A percentile compares a stretch with the other conserved stretches of the same genome.
Conservation (phyloP, 306 rosid species). For the Vigna mungo region DNA sequence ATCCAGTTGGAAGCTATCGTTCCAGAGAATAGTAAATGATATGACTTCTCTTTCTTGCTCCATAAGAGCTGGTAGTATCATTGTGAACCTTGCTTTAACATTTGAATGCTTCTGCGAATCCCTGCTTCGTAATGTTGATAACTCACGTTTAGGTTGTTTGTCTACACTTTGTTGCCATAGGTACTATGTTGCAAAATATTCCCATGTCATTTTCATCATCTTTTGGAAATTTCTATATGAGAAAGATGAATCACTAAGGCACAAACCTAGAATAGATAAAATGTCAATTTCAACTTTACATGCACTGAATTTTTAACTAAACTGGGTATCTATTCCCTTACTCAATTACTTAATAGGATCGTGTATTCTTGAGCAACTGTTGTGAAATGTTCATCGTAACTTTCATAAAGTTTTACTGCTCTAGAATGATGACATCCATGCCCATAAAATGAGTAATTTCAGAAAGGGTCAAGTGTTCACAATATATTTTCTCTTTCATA, state of each 20-base stretch:
- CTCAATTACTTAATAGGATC: not conserved
- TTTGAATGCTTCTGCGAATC: conserved; percentile 17
- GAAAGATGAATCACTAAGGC: conserved; percentile 12
- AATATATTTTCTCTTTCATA: too few relatives aligned
- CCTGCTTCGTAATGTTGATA: conserved; percentile 6
- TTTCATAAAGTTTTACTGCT: not conserved
- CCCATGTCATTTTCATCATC: not conserved
- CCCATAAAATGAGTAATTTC: too few relatives aligned
- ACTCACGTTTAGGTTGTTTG: not conserved
- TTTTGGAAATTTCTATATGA: not conserved
- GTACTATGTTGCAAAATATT: not conserved
- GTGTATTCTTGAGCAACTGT: conserved; percentile 4
- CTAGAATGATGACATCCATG: not conserved
- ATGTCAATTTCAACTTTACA: not conserved
- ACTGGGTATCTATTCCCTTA: not conserved
- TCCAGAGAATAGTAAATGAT: not conserved
- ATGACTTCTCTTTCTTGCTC: not conserved
- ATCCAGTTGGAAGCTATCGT: not conserved
- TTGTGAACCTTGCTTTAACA: conserved; percentile 6
- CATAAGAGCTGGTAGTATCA: conserved; percentile 19
- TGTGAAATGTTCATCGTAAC: not conserved
- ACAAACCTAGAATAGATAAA: not conserved
- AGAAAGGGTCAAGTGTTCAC: too few relatives aligned
- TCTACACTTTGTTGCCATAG: not conserved
- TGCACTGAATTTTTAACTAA: not conserved